Base-by-base conservation (phyloP, 73 alveolate genomes). In the Breviolum minutum region DNA sequence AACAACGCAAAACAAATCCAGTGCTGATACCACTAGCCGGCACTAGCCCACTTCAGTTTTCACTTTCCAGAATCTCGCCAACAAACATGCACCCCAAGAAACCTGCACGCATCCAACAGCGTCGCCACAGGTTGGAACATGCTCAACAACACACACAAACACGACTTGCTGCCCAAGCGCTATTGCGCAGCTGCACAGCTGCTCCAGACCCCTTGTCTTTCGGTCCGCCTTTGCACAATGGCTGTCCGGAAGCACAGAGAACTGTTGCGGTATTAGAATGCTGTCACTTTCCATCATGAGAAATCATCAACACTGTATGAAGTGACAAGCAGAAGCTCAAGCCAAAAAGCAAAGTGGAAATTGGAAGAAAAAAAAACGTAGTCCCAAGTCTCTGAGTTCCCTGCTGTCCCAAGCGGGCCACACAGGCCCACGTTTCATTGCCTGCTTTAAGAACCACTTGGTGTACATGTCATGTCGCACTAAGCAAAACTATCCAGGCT, bases 101-200 rank as follows among this genome's bases (percentile, higher is more conserved):
- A 20, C 77, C 24, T 22, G 24, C 77, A 68, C 2, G 77, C 2
- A 68, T 14, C 24, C n/a, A 68, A 27, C 19, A 76, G 30, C 63
- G 26, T 6, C 61, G 86, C 13, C 32, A 16, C 61, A 76, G 32
- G 30, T 26, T 13, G 86, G 86, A 27, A 27, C 54, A 26, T 19
- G 32, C 26, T 19, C 17, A 40, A 27, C 2, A 13, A 27, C 32
- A 12, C 19, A 8, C 2, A 2, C n/a, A 17, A 76, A 20, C 13
- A 30, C 73, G 14, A 8, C 27, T 17, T 90, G 88, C 87, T 30
- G 48, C 62, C 87, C 30, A 92, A 64, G 79, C 54, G 68, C 98
- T 92, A 30, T 92, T 92, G 22, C 98, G 98, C 90, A 92, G 98
- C 81, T 92, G 98, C 68, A 92, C 81, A 17, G 98, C 63, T 24